Percentiles rank a stretch among this genome's conserved stretches.
These are phyloP conservation scores for Hypomyces perniciosus DNA, from an alignment of 2,329 filamentous ascomycete species.

Conservation along the genomic window DNA sequence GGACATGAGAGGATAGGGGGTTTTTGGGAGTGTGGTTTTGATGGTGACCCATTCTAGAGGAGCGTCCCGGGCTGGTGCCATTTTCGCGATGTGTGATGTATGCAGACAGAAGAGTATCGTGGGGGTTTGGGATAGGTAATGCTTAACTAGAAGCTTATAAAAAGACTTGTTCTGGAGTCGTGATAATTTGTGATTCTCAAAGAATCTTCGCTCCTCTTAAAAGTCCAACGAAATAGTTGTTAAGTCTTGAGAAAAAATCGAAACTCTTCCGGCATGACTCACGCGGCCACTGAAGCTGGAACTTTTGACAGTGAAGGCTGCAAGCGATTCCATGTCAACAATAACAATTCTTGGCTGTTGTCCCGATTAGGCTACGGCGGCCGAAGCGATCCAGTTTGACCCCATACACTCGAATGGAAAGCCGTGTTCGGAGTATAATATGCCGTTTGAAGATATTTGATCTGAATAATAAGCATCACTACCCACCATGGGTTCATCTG, in stretches of 20 bases:
- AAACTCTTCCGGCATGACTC: too few species aligned
- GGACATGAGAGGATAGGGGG: conserved; percentile 35
- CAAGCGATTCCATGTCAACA: background rate
- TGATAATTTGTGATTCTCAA: too few species aligned
- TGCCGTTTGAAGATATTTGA: too few species aligned
- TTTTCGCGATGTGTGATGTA: conserved; percentile 5
- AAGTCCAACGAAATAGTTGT: too few species aligned
- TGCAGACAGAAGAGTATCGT: background rate
- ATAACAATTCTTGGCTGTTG: background rate
- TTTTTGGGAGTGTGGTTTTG: conserved; percentile 42
- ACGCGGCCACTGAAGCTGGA: too few species aligned
- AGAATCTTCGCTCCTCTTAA: too few species aligned
- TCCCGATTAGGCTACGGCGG: background rate
- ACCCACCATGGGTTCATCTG: too few species aligned
- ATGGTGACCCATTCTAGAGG: conserved; percentile 33
- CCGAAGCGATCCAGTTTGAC: background rate
- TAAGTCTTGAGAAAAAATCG: too few species aligned
- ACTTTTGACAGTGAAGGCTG: background rate
- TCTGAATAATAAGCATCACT: too few species aligned
- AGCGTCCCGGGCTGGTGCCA: conserved; percentile 14
- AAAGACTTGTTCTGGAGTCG: too few species aligned
- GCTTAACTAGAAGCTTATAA: background rate
- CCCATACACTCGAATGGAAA: too few species aligned
- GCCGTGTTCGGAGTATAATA: too few species aligned
- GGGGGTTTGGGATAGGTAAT: background rate